Percentiles rank a stretch among this genome's conserved stretches.
These are phyloP conservation scores for Posidonia oceanica DNA, from an alignment of 116 monocot genomes.

Conservation along the genomic window DNA sequence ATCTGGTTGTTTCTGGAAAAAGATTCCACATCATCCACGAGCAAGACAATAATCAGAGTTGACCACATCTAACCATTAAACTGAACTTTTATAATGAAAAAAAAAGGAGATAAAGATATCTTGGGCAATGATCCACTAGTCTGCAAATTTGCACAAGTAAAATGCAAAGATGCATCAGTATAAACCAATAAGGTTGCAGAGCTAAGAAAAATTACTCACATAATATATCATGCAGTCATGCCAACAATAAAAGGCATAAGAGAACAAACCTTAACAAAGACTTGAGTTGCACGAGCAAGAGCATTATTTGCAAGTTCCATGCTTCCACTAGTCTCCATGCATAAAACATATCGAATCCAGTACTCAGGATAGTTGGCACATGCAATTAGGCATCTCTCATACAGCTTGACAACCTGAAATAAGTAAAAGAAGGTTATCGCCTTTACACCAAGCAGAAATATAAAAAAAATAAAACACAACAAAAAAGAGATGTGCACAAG, in stretches of 20 bases:
- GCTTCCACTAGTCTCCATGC: conserved; percentile 90
- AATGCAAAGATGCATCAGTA: too few relatives aligned
- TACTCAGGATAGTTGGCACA: conserved; percentile 97
- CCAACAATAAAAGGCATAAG: not conserved
- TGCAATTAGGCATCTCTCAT: conserved; percentile 95
- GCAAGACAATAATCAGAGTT: not conserved
- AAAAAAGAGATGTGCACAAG: conserved; percentile 72
- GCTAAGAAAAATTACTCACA: not conserved
- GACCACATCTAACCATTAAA: not conserved
- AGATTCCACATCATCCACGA: not conserved
- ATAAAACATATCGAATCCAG: conserved; percentile 92
- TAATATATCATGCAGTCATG: not conserved
- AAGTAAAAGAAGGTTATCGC: conserved; percentile 9
- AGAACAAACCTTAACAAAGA: conserved; percentile 88
- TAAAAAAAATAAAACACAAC: conserved; percentile 23
- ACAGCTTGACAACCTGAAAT: conserved; percentile 96
- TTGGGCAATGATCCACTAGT: not conserved
- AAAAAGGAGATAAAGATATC: not conserved
- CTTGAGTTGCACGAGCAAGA: conserved; percentile 94
- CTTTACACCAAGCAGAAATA: not conserved
- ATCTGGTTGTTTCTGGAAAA: conserved; percentile 82
- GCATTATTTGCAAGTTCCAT: conserved; percentile 96
- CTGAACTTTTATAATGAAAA: not conserved
- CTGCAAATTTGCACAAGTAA: not conserved
- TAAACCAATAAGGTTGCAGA: not conserved